Percentiles rank a stretch among this genome's conserved stretches.
phyloP scores from a whole-genome alignment of 306 rosid species.

The Gastrolobium bilobum region DNA sequence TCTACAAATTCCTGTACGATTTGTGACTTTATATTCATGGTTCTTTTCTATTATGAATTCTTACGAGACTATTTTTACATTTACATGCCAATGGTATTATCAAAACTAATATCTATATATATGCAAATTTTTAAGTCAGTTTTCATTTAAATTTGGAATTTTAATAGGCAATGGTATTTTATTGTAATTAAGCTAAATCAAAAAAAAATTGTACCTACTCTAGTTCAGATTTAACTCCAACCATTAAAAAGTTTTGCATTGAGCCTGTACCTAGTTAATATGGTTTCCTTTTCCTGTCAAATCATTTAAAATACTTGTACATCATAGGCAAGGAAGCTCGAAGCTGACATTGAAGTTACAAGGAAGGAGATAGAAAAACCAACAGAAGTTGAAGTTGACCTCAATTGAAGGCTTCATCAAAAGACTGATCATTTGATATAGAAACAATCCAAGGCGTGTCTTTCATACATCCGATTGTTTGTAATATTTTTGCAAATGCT shows the following conservation, averaged over 20 bases:
- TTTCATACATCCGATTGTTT: conserved; percentile 33
- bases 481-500: conserved; percentile 33
- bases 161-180: too few species aligned
- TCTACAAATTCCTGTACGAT: too few species aligned
- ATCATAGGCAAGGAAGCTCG: conserved; percentile 79
- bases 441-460: conserved; percentile 89
- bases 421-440: conserved; percentile 98
- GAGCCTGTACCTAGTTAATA: conserved; percentile 16
- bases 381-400: conserved; percentile 87
- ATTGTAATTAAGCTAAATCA: too few species aligned
- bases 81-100: too few species aligned
- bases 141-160: too few species aligned
- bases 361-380: conserved; percentile 94
- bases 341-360: conserved; percentile 76
- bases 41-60: too few species aligned
- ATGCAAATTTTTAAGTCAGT: too few species aligned
- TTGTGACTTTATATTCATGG: too few species aligned
- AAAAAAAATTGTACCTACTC: background rate
- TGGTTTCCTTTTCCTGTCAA: background rate
- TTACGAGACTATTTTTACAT: too few species aligned
- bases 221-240: conserved; percentile 16
- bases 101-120: too few species aligned
- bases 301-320: conserved; percentile 34
- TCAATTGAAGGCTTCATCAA: conserved; percentile 87
- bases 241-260: conserved; percentile 6